phyloP scores from a whole-genome alignment of 331 rosid genomes.

The Malus hybrid region DNA sequence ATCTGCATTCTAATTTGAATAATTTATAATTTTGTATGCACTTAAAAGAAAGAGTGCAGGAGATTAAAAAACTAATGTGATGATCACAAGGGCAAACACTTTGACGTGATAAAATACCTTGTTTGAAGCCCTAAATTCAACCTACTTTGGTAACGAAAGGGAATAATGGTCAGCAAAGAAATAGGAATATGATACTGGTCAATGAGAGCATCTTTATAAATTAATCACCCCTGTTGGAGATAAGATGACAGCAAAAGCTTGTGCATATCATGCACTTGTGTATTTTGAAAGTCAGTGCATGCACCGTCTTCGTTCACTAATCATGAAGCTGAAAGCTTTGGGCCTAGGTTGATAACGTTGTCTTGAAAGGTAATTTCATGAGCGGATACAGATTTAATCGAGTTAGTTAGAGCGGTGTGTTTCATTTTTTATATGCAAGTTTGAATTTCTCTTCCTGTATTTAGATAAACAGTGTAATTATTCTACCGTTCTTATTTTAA shows the following conservation, averaged over 20 bases:
- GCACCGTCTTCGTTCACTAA: neutral
- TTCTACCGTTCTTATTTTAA: neutral
- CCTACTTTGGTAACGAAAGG: neutral
- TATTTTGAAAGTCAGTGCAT: neutral
- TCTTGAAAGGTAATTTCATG: neutral
- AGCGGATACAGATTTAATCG: fast-evolving
- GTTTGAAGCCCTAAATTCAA: neutral
- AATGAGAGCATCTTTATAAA: too few species aligned
- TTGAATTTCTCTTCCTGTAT: too few species aligned
- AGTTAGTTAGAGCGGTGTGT: fast-evolving
- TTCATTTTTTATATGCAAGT: too few species aligned
- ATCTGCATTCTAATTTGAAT: neutral
- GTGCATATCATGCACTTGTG: too few species aligned
- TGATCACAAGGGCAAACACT: neutral
- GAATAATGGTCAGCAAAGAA: too few species aligned
- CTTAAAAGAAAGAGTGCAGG: neutral
- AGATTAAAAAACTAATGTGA: neutral
- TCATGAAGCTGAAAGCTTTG: neutral
- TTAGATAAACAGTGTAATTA: too few species aligned
- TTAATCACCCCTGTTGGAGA: too few species aligned
- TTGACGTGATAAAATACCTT: neutral
- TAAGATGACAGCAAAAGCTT: neutral
- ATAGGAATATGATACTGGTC: too few species aligned
- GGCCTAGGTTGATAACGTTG: neutral
- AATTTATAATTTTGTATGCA: too few species aligned